These are phyloP conservation scores for Crithidia mellificae DNA, from an alignment of 208 protist species.

Conservation along the genomic window DNA sequence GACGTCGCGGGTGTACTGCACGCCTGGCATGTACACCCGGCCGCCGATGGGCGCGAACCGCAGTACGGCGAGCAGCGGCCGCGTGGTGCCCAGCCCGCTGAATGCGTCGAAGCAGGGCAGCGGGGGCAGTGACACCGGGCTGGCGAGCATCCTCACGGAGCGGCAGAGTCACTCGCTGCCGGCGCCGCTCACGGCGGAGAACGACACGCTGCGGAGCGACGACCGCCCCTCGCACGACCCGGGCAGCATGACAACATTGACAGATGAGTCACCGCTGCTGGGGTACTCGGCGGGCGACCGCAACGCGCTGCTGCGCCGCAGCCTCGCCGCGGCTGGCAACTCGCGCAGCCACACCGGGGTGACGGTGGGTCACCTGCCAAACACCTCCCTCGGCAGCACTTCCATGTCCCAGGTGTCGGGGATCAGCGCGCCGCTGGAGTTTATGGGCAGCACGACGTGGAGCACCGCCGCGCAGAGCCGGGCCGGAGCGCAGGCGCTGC, in stretches of 20 bases:
- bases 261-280: slow-evolving; percentile 16
- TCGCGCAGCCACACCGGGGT: slow-evolving; percentile 8
- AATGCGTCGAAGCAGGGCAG: slow-evolving; percentile 20
- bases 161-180: slow-evolving; percentile 7
- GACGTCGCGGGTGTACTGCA: background rate
- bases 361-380: background rate
- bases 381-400: slow-evolving; percentile 12
- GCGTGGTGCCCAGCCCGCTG: slow-evolving; percentile 1
- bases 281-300: slow-evolving; percentile 14
- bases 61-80: slow-evolving; percentile 20
- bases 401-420: slow-evolving; percentile 3
- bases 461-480: background rate
- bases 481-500: background rate
- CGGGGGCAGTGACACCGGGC: background rate
- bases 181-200: background rate
- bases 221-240: slow-evolving; percentile 9
- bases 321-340: slow-evolving; percentile 1
- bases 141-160: slow-evolving; percentile 7
- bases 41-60: slow-evolving; percentile 22
- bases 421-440: slow-evolving; percentile 20
- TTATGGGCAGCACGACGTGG: slow-evolving; percentile 20
- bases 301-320: slow-evolving; percentile 11
- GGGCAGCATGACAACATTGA: slow-evolving; percentile 3
- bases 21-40: background rate
- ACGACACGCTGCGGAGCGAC: slow-evolving; percentile 11